These are phyloP conservation scores for Craspedostauros australis DNA, from an alignment of 108 stramenopile genomes.

Conservation along the genomic window DNA sequence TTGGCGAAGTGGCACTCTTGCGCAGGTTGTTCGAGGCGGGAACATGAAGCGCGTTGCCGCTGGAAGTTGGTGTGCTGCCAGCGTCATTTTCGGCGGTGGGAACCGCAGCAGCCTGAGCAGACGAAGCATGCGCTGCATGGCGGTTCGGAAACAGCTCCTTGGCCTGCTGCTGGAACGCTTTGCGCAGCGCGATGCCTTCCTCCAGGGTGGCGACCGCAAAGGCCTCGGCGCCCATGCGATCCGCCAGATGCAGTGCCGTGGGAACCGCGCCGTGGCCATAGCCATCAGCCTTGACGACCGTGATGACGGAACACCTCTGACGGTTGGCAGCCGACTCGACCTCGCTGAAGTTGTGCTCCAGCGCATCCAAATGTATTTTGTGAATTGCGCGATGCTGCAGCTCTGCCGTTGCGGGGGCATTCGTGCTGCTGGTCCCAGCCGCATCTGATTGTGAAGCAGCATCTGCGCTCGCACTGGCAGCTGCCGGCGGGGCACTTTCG, in stretches of 20 bases:
- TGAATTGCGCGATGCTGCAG: conserved; percentile 46
- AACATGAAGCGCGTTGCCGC: too few species aligned
- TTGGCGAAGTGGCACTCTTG: too few species aligned
- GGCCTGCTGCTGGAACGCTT: conserved; percentile 43
- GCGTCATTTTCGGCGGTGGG: too few species aligned
- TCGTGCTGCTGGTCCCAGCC: too few species aligned
- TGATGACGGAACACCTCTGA: conserved; percentile 60
- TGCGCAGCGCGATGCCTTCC: conserved; percentile 37
- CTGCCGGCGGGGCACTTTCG: neutral
- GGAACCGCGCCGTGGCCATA: conserved; percentile 69
- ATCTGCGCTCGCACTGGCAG: too few species aligned
- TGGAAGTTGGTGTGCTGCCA: too few species aligned
- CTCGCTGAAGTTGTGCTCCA: conserved; percentile 49
- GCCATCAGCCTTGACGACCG: conserved; percentile 76
- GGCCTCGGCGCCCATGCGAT: conserved; percentile 49
- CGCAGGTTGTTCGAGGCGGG: too few species aligned
- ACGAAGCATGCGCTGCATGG: too few species aligned
- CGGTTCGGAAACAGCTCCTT: too few species aligned
- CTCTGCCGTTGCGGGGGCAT: too few species aligned
- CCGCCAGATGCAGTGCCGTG: conserved; percentile 49
- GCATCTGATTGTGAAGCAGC: too few species aligned
- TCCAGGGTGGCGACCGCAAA: conserved; percentile 73
- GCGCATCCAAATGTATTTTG: conserved; percentile 42
- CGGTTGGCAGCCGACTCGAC: conserved; percentile 47
- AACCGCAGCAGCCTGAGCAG: too few species aligned